Conservation (phyloP, 768 basidiomycete species). For the Rhizopogon rudus region DNA sequence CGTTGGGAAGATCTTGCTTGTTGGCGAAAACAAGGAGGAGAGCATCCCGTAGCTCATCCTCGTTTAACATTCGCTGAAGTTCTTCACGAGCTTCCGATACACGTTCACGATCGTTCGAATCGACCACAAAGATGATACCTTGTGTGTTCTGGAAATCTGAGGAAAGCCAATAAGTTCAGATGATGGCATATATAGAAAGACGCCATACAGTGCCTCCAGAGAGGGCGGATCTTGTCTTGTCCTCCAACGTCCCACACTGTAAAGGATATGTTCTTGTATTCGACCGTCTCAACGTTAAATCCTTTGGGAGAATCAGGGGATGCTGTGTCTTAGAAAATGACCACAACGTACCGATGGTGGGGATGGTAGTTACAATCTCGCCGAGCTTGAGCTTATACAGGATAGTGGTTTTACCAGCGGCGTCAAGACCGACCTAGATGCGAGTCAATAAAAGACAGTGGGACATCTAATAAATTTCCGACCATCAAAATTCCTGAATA, state of each 20-base stretch:
- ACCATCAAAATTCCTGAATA: conserved; percentile 94
- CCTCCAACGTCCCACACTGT: conserved; percentile 99
- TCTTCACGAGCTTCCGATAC: conserved; percentile 98
- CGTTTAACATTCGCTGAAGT: conserved; percentile 98
- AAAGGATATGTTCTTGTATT: conserved; percentile 99
- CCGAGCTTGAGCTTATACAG: conserved; percentile 99
- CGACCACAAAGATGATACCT: conserved; percentile 99
- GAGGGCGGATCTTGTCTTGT: conserved; percentile 99
- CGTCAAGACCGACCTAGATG: conserved; percentile 92
- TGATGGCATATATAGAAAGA: conserved; percentile 7
- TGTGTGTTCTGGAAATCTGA: conserved; percentile 99
- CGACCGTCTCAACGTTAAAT: conserved; percentile 99
- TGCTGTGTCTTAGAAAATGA: not conserved
- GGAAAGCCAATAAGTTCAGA: conserved; percentile 9
- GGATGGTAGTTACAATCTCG: conserved; percentile 99
- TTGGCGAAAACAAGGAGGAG: conserved; percentile 99
- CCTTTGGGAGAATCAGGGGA: conserved; percentile 46
- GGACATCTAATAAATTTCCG: conserved; percentile 15
- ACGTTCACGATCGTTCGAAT: conserved; percentile 99
- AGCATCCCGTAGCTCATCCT: conserved; percentile 98
- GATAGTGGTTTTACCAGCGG: conserved; percentile 98
- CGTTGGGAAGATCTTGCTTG: conserved; percentile 99
- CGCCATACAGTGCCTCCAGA: conserved; percentile 98
- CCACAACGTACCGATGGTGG: conserved; percentile 85
- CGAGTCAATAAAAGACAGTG: conserved; percentile 7